These are phyloP conservation scores for Amylostereum chailletii DNA, from an alignment of 1,284 basidiomycete species.

Conservation along the genomic window DNA sequence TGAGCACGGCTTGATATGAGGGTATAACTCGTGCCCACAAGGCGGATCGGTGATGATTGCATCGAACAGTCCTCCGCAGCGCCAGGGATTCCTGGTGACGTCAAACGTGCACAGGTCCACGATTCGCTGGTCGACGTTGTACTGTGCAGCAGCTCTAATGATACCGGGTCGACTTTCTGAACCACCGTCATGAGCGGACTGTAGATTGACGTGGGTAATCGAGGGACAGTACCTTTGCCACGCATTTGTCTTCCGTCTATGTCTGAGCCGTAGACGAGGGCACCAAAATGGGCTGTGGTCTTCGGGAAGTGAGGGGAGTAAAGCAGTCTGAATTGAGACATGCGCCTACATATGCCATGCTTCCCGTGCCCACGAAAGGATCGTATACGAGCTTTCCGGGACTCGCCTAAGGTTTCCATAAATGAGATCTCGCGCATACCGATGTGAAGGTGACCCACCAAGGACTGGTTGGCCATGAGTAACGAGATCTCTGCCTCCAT, in stretches of 20 bases:
- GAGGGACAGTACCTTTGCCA: conserved; percentile 59
- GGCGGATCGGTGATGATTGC: conserved; percentile 94
- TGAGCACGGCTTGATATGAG: conserved; percentile 1
- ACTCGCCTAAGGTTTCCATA: conserved; percentile 46
- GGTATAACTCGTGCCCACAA: conserved; percentile 42
- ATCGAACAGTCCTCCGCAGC: conserved; percentile 85
- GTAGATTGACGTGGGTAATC: background rate
- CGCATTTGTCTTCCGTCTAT: conserved; percentile 97
- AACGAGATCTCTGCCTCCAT: conserved; percentile 97
- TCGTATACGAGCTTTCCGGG: conserved; percentile 92
- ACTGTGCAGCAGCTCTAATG: conserved; percentile 76
- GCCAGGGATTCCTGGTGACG: conserved; percentile 83
- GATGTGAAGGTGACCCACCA: conserved; percentile 36
- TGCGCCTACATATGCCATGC: conserved; percentile 77
- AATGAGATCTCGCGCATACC: background rate
- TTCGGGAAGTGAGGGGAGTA: conserved; percentile 18
- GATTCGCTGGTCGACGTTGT: conserved; percentile 70
- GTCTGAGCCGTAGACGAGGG: conserved; percentile 85
- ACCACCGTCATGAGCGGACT: conserved; percentile 17
- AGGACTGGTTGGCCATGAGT: conserved; percentile 92
- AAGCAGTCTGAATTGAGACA: background rate
- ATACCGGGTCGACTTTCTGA: conserved; percentile 58
- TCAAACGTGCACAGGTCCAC: conserved; percentile 88
- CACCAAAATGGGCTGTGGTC: conserved; percentile 85
- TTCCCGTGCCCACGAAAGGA: conserved; percentile 95